Evolutionary conservation across 495 filamentous ascomycete genomes (phyloP), one percentile per base, ranked within the genome.

Genomic region (Lineolata rhizophorae): DNA sequence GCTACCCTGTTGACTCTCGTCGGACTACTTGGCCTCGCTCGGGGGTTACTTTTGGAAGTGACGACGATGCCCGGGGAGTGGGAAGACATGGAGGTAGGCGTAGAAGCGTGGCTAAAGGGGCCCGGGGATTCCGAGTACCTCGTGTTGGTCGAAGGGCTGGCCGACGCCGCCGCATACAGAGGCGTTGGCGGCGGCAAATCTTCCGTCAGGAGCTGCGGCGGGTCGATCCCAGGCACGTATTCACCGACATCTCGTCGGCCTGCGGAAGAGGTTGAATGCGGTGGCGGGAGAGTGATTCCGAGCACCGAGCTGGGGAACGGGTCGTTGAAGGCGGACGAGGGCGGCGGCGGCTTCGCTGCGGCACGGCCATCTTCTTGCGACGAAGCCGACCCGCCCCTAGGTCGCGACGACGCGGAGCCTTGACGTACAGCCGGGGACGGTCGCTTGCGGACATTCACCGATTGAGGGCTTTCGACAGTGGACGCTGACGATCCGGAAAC

Each of bases 61-160:
- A 71, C 55, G 36, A 76, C 49, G 22, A 81, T 64, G 1, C 80
- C 77, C 8, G 87, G 83, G 21, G 87, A 97, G 48, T 87, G 77
- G n/a, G 87, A 94, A 5, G 83, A 91, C 45, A 83, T 67, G 5
- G 87, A 93, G n/a, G 84, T 93, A 1, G 87, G 84, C 2, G 87
- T 94, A 6, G 87, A 91, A 26, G 80, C 75, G 42, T 76, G 65
- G 52, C 85, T 92, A 54, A 90, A 95, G 20, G 77, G 61, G 3
- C 82, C 78, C 6, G 87, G 87, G 2, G 87, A 97, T 32, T 76
- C 81, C 19, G 85, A 91, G 43, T 85, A 93, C 36, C 80, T 64
- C 20, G 83, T 6, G 22, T 25, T 25, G 22, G 18, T 94, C n/a
- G 87, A 94, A 27, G 85, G 82, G 36, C 77, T 94, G 5, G 41